phyloP scores from a whole-genome alignment of 441 rosid genomes.

The Syzygium syzygioides region DNA sequence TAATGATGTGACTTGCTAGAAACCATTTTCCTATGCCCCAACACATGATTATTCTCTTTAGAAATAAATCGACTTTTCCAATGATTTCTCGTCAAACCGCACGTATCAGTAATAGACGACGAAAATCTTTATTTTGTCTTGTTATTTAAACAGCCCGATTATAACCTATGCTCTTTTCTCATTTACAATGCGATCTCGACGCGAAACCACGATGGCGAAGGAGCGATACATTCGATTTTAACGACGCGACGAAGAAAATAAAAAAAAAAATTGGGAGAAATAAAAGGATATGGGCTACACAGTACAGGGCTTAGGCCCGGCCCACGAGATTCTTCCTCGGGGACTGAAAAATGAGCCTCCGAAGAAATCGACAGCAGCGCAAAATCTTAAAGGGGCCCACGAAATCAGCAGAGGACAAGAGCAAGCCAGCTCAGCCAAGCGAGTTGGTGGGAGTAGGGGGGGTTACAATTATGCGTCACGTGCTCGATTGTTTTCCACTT shows the following conservation, averaged over 20 bases:
- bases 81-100: neutral
- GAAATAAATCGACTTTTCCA: neutral
- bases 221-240: neutral
- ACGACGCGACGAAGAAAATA: neutral
- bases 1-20: neutral
- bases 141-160: neutral
- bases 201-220: neutral
- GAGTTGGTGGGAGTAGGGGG: neutral
- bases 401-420: neutral
- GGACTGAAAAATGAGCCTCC: neutral
- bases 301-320: neutral
- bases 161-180: neutral
- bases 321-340: neutral
- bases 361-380: neutral
- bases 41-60: neutral
- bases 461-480: neutral
- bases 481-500: neutral
- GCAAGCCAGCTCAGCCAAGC: neutral
- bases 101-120: too few species aligned
- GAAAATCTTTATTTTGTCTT: neutral
- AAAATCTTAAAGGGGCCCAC: neutral
- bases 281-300: neutral
- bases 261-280: neutral
- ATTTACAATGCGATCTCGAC: neutral
- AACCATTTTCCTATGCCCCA: neutral